Evolutionary conservation across 169 alveolate genomes (phyloP).

Genomic region (Amoebophrya sp.): DNA sequence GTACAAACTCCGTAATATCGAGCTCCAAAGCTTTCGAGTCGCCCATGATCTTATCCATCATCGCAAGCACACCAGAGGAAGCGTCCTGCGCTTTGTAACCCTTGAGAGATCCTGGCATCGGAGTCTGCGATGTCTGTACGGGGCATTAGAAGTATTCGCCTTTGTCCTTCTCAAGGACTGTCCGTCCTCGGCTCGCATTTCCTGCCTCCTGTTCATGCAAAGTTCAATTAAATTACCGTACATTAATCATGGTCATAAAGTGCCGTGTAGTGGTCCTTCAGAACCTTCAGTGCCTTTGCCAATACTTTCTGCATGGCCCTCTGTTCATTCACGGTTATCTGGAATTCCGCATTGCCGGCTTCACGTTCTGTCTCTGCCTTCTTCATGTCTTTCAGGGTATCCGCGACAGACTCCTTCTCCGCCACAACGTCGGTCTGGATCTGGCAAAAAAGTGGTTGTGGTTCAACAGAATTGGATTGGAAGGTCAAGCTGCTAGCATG

Average conservation of each 20-base stretch:
- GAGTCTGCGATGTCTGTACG: too few relatives aligned
- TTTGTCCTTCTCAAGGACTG: too few relatives aligned
- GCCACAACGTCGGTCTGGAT: not conserved
- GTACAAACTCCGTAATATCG: too few relatives aligned
- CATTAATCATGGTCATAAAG: too few relatives aligned
- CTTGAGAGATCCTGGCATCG: not conserved
- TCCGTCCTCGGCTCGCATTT: too few relatives aligned
- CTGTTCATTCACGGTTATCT: not conserved
- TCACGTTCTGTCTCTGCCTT: not conserved
- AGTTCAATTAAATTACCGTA: too few relatives aligned
- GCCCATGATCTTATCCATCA: slow-evolving; percentile 16
- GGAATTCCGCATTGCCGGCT: not conserved
- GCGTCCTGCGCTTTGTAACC: slow-evolving; percentile 13
- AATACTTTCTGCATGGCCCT: not conserved
- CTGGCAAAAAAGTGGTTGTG: too few relatives aligned
- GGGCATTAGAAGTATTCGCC: too few relatives aligned
- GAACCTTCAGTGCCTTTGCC: not conserved
- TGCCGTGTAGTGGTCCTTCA: not conserved
- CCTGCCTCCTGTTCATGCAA: too few relatives aligned
- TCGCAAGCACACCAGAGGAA: not conserved
- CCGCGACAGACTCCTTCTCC: slow-evolving; percentile 6
- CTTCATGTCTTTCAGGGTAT: not conserved
- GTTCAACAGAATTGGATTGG: too few relatives aligned
- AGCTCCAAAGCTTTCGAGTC: not conserved
- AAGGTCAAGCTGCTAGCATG: too few relatives aligned